Evolutionary conservation across 495 filamentous ascomycete genomes (phyloP).

Genomic region (Hypoxylon lenormandii): DNA sequence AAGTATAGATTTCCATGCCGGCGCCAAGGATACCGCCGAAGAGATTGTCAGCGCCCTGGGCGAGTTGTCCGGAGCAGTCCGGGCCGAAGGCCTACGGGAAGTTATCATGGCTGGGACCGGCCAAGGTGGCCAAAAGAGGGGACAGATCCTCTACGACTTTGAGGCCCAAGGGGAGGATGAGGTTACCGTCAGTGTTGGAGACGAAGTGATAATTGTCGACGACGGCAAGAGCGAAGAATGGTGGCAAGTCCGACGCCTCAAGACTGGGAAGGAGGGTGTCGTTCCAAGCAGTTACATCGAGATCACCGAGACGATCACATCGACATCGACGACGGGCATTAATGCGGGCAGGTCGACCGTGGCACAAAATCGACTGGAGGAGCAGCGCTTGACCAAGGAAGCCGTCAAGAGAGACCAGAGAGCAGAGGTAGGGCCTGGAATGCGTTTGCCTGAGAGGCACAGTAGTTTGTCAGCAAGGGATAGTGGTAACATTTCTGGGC

Average conservation of each 20-base stretch:
- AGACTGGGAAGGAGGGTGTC: slow-evolving; percentile 94
- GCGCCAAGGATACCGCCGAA: slow-evolving; percentile 93
- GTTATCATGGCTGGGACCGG: slow-evolving; percentile 82
- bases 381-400: slow-evolving; percentile 81
- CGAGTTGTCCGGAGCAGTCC: slow-evolving; percentile 85
- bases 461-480: slow-evolving; percentile 72
- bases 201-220: slow-evolving; percentile 91
- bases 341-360: slow-evolving; percentile 78
- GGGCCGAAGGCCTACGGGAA: slow-evolving; percentile 85
- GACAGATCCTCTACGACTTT: slow-evolving; percentile 92
- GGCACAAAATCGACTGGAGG: slow-evolving; percentile 85
- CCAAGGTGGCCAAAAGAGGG: slow-evolving; percentile 75
- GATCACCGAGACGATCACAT: slow-evolving; percentile 71
- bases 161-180: slow-evolving; percentile 96
- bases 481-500: slow-evolving; percentile 68
- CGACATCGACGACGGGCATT: slow-evolving; percentile 62
- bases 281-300: slow-evolving; percentile 98
- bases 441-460: slow-evolving; percentile 74
- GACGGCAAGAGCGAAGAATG: slow-evolving; percentile 94
- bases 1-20: slow-evolving; percentile 95
- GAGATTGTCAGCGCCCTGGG: slow-evolving; percentile 90
- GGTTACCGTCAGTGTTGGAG: slow-evolving; percentile 87
- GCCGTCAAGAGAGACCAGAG: slow-evolving; percentile 71
- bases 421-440: slow-evolving; percentile 81
- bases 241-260: slow-evolving; percentile 93